phyloP scores from a whole-genome alignment of 805 yeast genomes.

The Lipomyces orientalis region DNA sequence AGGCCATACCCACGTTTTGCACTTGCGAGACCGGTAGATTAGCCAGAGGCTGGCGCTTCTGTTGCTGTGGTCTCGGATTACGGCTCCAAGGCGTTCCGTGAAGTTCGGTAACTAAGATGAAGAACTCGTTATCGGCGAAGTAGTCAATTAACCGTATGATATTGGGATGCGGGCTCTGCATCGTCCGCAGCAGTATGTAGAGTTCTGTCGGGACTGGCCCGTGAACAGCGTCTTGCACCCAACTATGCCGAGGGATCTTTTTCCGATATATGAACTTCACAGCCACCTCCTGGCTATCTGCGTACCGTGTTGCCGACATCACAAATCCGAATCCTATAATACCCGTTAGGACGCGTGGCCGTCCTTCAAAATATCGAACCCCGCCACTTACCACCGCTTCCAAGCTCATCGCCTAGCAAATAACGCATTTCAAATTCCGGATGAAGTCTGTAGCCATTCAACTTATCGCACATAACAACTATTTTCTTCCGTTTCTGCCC shows the following conservation, averaged over 20 bases:
- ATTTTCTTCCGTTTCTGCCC: conserved; percentile 18
- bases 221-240: conserved; percentile 26
- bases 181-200: conserved; percentile 24
- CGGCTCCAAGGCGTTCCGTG: conserved; percentile 37
- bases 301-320: conserved; percentile 31
- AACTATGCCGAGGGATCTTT: conserved; percentile 29
- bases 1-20: conserved; percentile 2
- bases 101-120: conserved; percentile 31
- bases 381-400: conserved; percentile 32
- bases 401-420: conserved; percentile 33
- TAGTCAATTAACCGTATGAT: conserved; percentile 28
- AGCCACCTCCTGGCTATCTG: conserved; percentile 26
- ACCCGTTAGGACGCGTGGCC: conserved; percentile 2
- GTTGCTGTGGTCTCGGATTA: conserved; percentile 12
- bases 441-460: conserved; percentile 22
- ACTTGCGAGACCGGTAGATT: conserved; percentile 6
- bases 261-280: conserved; percentile 34
- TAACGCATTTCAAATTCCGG: conserved; percentile 30
- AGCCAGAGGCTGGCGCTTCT: conserved; percentile 18
- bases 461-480: conserved; percentile 25
- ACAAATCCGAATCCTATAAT: conserved; percentile 36
- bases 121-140: conserved; percentile 30
- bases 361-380: background rate
- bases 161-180: conserved; percentile 28
- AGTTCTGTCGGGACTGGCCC: conserved; percentile 34